A percentile compares a stretch with the other conserved stretches of the same genome.
Conservation (phyloP, 768 basidiomycete species). For the Tulasnella sp. region DNA sequence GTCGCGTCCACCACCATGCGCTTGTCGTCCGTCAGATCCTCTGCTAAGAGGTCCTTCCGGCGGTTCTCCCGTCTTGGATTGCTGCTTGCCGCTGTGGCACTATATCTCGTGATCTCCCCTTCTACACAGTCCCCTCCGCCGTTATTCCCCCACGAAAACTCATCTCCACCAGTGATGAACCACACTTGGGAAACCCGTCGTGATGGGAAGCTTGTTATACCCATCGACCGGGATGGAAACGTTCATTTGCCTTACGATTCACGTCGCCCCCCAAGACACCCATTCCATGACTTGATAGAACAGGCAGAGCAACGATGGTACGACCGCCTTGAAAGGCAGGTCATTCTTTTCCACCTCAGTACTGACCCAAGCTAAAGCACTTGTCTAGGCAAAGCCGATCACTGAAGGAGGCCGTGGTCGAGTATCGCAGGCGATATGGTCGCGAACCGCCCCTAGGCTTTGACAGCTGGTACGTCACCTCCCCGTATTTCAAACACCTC, state of each 20-base stretch:
- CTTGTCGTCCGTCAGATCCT: too few species aligned
- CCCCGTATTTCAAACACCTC: not conserved
- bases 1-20: too few species aligned
- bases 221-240: not conserved
- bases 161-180: too few species aligned
- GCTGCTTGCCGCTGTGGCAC: too few species aligned
- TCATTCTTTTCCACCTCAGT: not conserved
- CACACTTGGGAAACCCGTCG: not conserved
- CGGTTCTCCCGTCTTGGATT: too few species aligned
- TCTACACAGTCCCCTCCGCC: too few species aligned
- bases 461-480: conserved; percentile 54
- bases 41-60: too few species aligned
- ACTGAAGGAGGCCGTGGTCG: conserved; percentile 59
- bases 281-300: conserved; percentile 34
- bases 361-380: not conserved
- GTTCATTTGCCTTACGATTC: not conserved
- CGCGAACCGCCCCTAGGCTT: conserved; percentile 81
- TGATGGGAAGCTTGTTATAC: conserved; percentile 5
- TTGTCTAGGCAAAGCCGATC: conserved; percentile 59
- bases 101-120: too few species aligned
- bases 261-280: conserved; percentile 26
- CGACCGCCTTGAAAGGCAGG: conserved; percentile 21
- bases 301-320: conserved; percentile 31
- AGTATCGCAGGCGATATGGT: conserved; percentile 68
- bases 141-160: too few species aligned